Evolutionary conservation across 768 basidiomycete genomes (phyloP), one percentile per base, ranked within the genome.

Genomic region (Amanita polypyramis): DNA sequence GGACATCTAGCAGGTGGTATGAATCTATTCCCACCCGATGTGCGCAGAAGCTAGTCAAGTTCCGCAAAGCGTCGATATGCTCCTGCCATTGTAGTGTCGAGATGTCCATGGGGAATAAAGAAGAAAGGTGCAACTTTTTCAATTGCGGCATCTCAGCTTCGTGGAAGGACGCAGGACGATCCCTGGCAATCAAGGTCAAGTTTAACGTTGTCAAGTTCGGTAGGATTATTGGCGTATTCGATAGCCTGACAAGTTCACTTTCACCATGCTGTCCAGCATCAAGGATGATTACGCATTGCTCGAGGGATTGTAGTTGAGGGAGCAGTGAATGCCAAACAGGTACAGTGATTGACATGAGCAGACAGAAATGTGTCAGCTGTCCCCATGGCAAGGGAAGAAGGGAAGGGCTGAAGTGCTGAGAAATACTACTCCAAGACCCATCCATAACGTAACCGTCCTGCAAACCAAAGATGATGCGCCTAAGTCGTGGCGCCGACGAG

Each of bases 381-480:
- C 32, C 30, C 43, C 43, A 43, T 29, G 43, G 43, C n/a, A 43
- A 32, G 43, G 43, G 43, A 43, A 43, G 43, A 19, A 32, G 43
- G 5, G 29, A 32, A 1, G 43, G 43, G 12, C 43, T 33, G 15
- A 43, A 43, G 27, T 43, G 30, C 43, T 43, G 43, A 29, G 43
- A 43, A 43, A 43, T 32, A 21, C 19, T 43, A 29, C 43, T 32
- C 43, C 43, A 43, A 7, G 43, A 32, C 19, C 30, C 43, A 21
- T 43, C 43, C 19, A 43, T 32, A 32, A 43, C 43, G 32, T 43
- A 43, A 43, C 43, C 43, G 20, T 43, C 43, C 14, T 32, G 43
- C 32, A 43, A 34, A 14, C 43, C 29, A 19, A 43, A 43, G n/a
- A 34, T 27, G 17, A 43, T 15, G 29, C 43, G 29, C 19, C 15